phyloP scores from a whole-genome alignment of 1,139 yeast species.

The Geotrichum klebahnii region DNA sequence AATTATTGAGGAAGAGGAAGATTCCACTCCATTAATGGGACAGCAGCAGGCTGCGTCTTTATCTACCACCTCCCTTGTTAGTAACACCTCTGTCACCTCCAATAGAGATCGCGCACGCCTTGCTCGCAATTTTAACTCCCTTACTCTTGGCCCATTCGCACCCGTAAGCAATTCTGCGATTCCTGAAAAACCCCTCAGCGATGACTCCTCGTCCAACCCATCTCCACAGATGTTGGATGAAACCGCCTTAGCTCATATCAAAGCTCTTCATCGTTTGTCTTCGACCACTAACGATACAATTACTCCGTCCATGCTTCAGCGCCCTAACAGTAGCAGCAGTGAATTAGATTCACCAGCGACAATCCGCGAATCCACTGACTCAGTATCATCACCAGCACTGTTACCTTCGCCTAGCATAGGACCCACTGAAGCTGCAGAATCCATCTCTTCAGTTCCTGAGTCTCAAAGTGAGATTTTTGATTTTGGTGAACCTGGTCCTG shows the following conservation, averaged over 20 bases:
- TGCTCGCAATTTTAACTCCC: slow-evolving; percentile 22
- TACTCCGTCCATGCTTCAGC: no score
- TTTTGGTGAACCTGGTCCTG: slow-evolving; percentile 37
- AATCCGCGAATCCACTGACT: neutral
- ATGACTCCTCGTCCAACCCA: no score
- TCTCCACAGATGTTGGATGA: neutral
- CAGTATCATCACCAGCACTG: neutral
- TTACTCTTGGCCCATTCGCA: slow-evolving; percentile 15
- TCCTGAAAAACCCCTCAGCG: no score
- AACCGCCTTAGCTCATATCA: neutral
- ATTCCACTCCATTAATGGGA: slow-evolving; percentile 11
- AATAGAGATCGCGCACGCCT: slow-evolving; percentile 25
- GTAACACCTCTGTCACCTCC: slow-evolving; percentile 20
- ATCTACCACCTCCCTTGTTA: slow-evolving; percentile 23
- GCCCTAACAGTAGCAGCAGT: no score
- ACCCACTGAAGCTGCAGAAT: neutral
- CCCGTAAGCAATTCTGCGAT: no score
- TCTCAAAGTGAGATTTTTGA: slow-evolving; percentile 20
- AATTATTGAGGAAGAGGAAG: slow-evolving; percentile 27
- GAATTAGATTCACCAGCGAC: neutral
- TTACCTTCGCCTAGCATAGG: neutral
- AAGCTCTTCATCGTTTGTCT: no score
- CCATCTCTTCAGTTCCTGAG: slow-evolving; percentile 7
- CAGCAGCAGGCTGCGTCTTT: slow-evolving; percentile 24
- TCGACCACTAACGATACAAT: no score